These are phyloP conservation scores for Calvatia gigantea DNA, from an alignment of 768 basidiomycete genomes.

Conservation along the genomic window DNA sequence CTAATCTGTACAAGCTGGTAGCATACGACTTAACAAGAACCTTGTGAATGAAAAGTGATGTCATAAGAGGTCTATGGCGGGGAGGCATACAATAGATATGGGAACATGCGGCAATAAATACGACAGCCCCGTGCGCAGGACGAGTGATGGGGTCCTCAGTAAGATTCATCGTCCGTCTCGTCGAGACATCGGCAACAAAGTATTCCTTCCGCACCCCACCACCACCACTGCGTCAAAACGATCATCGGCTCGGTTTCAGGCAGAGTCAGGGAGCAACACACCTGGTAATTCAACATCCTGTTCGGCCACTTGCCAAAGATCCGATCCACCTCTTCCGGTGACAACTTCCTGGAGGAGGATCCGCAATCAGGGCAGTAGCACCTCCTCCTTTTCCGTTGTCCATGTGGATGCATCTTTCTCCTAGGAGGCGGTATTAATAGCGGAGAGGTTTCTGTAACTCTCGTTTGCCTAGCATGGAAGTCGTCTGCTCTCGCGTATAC, in stretches of 20 bases:
- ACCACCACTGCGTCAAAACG: constrained; percentile 65
- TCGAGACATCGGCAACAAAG: constrained; percentile 60
- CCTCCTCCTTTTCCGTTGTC: not conserved
- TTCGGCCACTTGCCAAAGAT: constrained; percentile 41
- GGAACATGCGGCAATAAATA: constrained; percentile 1
- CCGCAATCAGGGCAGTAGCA: constrained; percentile 1
- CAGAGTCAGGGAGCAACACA: constrained; percentile 25
- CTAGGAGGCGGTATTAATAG: constrained; percentile 1
- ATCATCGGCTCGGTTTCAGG: not conserved
- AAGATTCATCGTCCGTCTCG: constrained; percentile 46
- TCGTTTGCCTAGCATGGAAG: not conserved
- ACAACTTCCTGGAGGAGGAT: not conserved
- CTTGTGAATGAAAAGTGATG: not conserved
- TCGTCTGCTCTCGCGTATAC: not conserved
- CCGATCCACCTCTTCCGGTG: constrained; percentile 16
- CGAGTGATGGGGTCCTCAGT: not conserved
- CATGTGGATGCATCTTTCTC: not conserved
- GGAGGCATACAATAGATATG: not conserved
- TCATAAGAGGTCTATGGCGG: not conserved
- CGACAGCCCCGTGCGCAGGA: not conserved
- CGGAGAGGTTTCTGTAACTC: not conserved
- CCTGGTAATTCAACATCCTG: constrained; percentile 66
- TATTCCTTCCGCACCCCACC: constrained; percentile 68
- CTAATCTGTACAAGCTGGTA: not conserved
- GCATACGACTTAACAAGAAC: not conserved